Evolutionary conservation across 2,329 filamentous ascomycete genomes (phyloP), one percentile per base, ranked within the genome.

Genomic region (Erysiphe pulchra): DNA sequence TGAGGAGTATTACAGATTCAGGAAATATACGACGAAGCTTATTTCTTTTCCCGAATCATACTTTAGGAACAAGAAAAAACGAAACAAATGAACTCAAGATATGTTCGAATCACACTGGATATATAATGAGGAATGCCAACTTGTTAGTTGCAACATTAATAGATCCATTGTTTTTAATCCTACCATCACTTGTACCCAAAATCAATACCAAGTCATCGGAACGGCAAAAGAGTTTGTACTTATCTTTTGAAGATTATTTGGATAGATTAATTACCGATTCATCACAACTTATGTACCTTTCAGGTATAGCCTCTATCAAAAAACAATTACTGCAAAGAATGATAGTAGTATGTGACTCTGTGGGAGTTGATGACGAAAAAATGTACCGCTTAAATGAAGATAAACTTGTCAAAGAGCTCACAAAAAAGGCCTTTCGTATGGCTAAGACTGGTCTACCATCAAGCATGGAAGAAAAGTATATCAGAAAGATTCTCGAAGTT

Each of bases 401-500:
- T 12, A 92, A 85, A 57, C 68, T 94, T 0, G 55, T 79, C 7
- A 56, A 60, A 1, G 67, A 77, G 46, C 56, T 95, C 0, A 50
- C 86, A 7, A 56, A 61, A 16, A 95, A 94, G 60, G 84, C 85
- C 5, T 67, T 68, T 49, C 67, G 66, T 5, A 79, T 92, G 68
- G 66, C 68, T n/a, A 60, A 63, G 4, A 64, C 62, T 1, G 73
- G 75, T 0, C 62, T 95, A 10, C 85, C 90, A 1, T 62, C 65
- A 7, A 92, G 79, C 53, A 71, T 98, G 68, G 87, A 94, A 57
- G 80, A 90, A 42, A 77, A 73, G 38, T 92, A 93, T 53, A 74
- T 98, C 9, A 71, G 68, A 45, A 78, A 78, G 55, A 71, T 71
- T 2, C 65, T 98, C 5, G 80, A 90, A 53, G 71, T 76, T 4